Evolutionary conservation across 345 rosid genomes (phyloP), one percentile per base, ranked within the genome.

Genomic region (Garcia nutans): DNA sequence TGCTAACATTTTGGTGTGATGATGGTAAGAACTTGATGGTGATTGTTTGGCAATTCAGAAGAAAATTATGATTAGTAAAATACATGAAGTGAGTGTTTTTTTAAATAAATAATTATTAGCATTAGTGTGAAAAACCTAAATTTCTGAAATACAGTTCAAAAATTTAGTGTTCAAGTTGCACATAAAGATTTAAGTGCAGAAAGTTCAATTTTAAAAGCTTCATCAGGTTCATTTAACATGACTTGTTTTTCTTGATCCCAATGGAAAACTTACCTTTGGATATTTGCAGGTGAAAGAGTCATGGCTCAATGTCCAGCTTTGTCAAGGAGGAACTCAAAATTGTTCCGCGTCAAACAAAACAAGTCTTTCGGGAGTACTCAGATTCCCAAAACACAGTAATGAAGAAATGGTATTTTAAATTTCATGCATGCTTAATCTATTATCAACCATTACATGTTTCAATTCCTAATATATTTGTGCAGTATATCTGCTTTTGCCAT

Each of bases 231-330:
- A 24, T 23, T 3, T 0, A 67, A 45, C 68, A 67, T 19, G 41
- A 37, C 41, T 37, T 28, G 20, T 5, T 66, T 10, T 37, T 1
- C 23, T 42, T 42, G 70, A 44, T 19, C 16, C 7, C 26, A 28
- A 20, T 22, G 12, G 23, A 22, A 24, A n/a, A 60, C 52, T 19
- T 54, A 44, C 62, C 66, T 65, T 65, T 47, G 55, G 70, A 71
- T 28, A 68, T 72, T 78, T 86, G 74, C 81, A 96, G 99, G 99
- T 96, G 52, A 92, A 88, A 79, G 95, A 92, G 75, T 96, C 99
- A 37, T 85, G 96, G 91, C 93, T 96, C 71, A 90, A 92, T 80
- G 98, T 96, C 82, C 90, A 88, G 77, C 88, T 92, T 75, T 96
- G 98, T 87, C 89, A 88, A 84, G 93, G 77, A 79, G 96, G 93